Base-by-base conservation (phyloP, 2,329 filamentous ascomycete species). In the Hawksworthiomyces lignivorus region DNA sequence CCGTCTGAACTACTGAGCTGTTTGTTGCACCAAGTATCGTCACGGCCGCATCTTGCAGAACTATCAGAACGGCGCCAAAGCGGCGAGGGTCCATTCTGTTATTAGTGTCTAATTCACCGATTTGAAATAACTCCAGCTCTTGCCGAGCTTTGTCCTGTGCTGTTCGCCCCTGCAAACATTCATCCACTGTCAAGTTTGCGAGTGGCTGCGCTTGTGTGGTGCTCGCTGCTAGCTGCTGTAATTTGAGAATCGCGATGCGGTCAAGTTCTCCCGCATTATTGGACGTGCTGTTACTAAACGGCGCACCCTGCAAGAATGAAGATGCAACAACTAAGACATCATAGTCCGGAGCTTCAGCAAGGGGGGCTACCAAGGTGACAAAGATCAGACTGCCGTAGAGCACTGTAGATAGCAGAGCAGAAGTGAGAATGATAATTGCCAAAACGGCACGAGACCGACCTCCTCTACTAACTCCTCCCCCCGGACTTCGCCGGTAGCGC, bases 221-320 rank as follows among this genome's bases (percentile, higher is more conserved):
- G 19, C 32, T 46, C 4, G 42, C 43, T 22, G 62, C 61, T 21
- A 52, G 51, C 37, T 57, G 51, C 41, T 65, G 63, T n/a, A 67
- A 57, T 15, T 48, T 30, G 8, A 60, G 50, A 24, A 67, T 54
- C 17, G 65, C 60, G 30, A 54, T 31, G 5, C 57, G 53, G 30
- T 52, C 56, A 17, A 68, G 55, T 18, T 52, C 51, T 15, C 52
- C 63, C n/a, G 48, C 51, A 48, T 65, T 67, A 47, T 50, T 57
- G 7, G 52, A 43, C 4, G 58, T 52, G 22, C 50, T 52, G 45
- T 61, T 62, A 53, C 53, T 60, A 44, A 68, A 66, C 21, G 54
- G 49, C n/a, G 59, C 56, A 18, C 64, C 62, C 17, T 50, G 48
- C 33, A 62, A 42, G 46, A 67, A 67, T 27, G 54, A 54, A 27